A percentile compares a stretch with the other conserved stretches of the same genome.
These are phyloP conservation scores for Onygenales sp. DNA, from an alignment of 2,329 filamentous ascomycete genomes.

Conservation along the genomic window DNA sequence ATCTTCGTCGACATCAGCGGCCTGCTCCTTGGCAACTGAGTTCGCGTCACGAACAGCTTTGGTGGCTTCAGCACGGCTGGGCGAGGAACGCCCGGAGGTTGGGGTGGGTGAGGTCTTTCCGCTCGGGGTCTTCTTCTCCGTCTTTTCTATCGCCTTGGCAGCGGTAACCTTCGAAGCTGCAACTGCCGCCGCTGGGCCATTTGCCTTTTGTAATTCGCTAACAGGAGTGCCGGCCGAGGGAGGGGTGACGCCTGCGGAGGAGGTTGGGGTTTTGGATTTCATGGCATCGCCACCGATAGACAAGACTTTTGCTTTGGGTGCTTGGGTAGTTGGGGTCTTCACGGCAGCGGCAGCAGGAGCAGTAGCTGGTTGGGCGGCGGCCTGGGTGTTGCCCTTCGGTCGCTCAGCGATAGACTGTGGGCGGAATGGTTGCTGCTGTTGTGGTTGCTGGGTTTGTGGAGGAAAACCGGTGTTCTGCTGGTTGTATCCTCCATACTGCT, in stretches of 20 bases:
- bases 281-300: constrained; percentile 48
- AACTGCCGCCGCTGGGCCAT: constrained; percentile 45
- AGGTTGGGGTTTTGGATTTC: constrained; percentile 68
- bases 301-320: constrained; percentile 50
- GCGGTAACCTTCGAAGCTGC: constrained; percentile 74
- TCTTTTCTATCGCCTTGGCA: constrained; percentile 85
- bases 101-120: constrained; percentile 73
- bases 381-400: constrained; percentile 3
- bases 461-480: constrained; percentile 26
- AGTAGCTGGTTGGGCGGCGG: constrained; percentile 29
- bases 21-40: constrained; percentile 73
- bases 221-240: constrained; percentile 44
- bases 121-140: constrained; percentile 57
- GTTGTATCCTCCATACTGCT: constrained; percentile 36
- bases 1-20: constrained; percentile 68
- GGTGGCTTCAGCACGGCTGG: constrained; percentile 48
- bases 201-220: constrained; percentile 32
- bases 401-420: constrained; percentile 8
- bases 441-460: constrained; percentile 29
- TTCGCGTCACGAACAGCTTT: constrained; percentile 62
- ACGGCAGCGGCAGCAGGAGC: background rate
- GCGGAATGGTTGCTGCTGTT: constrained; percentile 36
- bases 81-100: constrained; percentile 76
- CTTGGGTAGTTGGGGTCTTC: constrained; percentile 24
- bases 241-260: constrained; percentile 39